Evolutionary conservation across 1,284 basidiomycete species (phyloP).

Genomic region (Ganoderma lingzhi): DNA sequence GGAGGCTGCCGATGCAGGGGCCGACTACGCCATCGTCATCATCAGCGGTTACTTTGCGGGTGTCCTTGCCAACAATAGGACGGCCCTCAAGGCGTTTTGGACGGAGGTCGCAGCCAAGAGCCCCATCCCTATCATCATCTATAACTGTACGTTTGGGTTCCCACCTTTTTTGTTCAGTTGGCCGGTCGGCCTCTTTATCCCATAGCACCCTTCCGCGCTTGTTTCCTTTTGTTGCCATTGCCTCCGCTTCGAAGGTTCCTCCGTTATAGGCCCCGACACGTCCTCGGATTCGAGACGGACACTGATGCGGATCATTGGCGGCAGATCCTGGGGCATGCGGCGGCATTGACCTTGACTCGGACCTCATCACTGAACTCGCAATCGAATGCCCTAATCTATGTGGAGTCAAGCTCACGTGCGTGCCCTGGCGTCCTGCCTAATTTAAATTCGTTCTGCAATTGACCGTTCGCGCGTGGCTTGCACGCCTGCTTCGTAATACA

Average conservation of each 20-base stretch:
- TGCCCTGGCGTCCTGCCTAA: conserved; percentile 26
- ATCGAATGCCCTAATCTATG: conserved; percentile 74
- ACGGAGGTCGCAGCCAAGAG: conserved; percentile 77
- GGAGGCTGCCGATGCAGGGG: conserved; percentile 81
- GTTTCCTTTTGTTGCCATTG: neutral
- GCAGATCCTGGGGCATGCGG: conserved; percentile 84
- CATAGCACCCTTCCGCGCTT: neutral
- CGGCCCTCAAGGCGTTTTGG: conserved; percentile 83
- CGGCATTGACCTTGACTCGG: conserved; percentile 88
- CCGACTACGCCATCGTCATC: conserved; percentile 87
- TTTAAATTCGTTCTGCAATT: neutral
- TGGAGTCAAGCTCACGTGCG: conserved; percentile 89
- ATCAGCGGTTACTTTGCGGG: conserved; percentile 87
- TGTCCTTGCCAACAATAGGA: conserved; percentile 62
- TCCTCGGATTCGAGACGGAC: neutral
- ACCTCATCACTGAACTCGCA: conserved; percentile 84
- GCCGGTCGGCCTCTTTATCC: neutral
- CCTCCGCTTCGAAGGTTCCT: neutral
- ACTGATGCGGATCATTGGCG: conserved; percentile 16
- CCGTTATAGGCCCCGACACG: conserved; percentile 3
- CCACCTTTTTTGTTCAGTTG: neutral
- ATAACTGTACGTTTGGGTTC: conserved; percentile 36
- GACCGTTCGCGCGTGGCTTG: neutral
- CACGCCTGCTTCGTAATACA: neutral
- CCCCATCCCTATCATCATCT: conserved; percentile 73